Evolutionary conservation across 2,329 filamentous ascomycete genomes (phyloP).

Genomic region (Phialemonium atrogriseum): DNA sequence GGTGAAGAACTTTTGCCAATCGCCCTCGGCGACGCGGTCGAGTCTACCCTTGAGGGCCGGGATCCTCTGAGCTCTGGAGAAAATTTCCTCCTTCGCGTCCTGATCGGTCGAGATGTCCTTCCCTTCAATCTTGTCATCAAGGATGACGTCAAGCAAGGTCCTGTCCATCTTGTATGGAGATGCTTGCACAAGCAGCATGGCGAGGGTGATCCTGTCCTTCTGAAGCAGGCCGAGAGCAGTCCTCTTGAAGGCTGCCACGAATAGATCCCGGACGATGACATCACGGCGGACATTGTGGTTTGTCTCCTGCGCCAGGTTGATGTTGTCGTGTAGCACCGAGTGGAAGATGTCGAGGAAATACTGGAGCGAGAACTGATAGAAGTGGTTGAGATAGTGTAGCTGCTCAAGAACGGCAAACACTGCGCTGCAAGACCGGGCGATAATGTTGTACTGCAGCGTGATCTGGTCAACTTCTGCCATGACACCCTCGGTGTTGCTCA

Average conservation of each 20-base stretch:
- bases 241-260: conserved; percentile 83
- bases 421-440: conserved; percentile 90
- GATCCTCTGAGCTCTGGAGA: conserved; percentile 61
- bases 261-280: conserved; percentile 84
- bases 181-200: conserved; percentile 89
- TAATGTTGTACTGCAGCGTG: conserved; percentile 86
- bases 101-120: conserved; percentile 67
- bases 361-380: conserved; percentile 98
- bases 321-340: conserved; percentile 75
- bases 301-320: conserved; percentile 58
- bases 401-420: conserved; percentile 97
- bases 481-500: conserved; percentile 91
- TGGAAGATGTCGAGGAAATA: conserved; percentile 99
- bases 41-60: conserved; percentile 66
- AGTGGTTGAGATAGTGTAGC: conserved; percentile 96
- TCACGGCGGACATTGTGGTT: conserved; percentile 76
- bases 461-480: conserved; percentile 98
- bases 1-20: conserved; percentile 75
- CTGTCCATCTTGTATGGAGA: conserved; percentile 97
- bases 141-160: conserved; percentile 72
- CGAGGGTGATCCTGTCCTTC: conserved; percentile 88
- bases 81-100: conserved; percentile 57
- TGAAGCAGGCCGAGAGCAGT: conserved; percentile 91
- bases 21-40: conserved; percentile 47
- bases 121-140: conserved; percentile 69